phyloP scores from a whole-genome alignment of 495 filamentous ascomycete genomes.

The Daldinia bambusicola region DNA sequence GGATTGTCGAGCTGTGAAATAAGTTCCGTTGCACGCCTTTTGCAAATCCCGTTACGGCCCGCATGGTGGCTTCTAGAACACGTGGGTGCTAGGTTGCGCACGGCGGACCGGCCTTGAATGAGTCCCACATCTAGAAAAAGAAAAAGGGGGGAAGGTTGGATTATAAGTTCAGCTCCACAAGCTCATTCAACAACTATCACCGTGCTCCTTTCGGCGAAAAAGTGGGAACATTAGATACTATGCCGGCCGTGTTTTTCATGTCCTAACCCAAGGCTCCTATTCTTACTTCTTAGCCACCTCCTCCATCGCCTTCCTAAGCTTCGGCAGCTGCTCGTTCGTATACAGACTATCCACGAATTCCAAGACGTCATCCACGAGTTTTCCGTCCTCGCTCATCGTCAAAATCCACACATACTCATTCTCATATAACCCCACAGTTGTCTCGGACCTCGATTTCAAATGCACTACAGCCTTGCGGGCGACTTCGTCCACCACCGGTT shows the following conservation, averaged over 20 bases:
- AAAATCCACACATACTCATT: slow-evolving; percentile 51
- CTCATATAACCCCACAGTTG: slow-evolving; percentile 42
- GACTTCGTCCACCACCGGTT: slow-evolving; percentile 40
- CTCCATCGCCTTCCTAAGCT: slow-evolving; percentile 5
- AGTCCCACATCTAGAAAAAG: not conserved
- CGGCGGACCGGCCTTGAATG: not conserved
- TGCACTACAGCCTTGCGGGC: slow-evolving; percentile 41
- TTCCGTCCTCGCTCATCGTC: slow-evolving; percentile 48
- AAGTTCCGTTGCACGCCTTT: not conserved
- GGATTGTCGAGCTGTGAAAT: not conserved
- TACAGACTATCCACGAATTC: slow-evolving; percentile 51
- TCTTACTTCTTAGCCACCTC: slow-evolving; percentile 17
- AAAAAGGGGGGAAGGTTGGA: too few relatives aligned
- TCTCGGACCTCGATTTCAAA: slow-evolving; percentile 43
- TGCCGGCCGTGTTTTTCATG: too few relatives aligned
- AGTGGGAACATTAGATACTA: too few relatives aligned
- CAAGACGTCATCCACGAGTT: slow-evolving; percentile 38
- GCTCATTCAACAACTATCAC: too few relatives aligned
- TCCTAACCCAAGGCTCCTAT: not conserved
- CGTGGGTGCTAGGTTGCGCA: not conserved
- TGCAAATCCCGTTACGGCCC: not conserved
- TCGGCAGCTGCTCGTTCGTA: slow-evolving; percentile 28
- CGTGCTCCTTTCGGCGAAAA: too few relatives aligned
- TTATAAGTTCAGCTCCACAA: too few relatives aligned
- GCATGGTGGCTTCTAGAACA: not conserved